These are phyloP conservation scores for Chamaenerion angustifolium DNA, from an alignment of 345 rosid genomes.

Conservation along the genomic window DNA sequence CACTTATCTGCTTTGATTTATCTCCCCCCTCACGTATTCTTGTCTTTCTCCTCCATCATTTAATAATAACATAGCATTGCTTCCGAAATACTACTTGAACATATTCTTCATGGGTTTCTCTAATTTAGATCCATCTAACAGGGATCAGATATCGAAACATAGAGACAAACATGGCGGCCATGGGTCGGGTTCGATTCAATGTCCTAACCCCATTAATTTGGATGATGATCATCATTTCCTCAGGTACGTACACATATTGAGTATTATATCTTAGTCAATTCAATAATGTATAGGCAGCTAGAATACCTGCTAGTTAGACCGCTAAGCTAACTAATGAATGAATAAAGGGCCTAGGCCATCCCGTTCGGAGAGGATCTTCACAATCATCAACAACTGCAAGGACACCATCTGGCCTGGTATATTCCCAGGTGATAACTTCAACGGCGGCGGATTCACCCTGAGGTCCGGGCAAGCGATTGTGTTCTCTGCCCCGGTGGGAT, in stretches of 20 bases:
- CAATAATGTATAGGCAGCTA: no score
- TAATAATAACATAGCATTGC: neutral
- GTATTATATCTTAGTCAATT: no score
- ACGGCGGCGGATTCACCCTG: conserved; percentile 47
- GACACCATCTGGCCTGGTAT: conserved; percentile 76
- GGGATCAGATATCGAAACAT: neutral
- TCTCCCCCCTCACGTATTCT: conserved; percentile 36
- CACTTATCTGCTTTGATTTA: conserved; percentile 3
- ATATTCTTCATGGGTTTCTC: no score
- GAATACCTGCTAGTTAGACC: no score
- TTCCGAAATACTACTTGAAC: no score
- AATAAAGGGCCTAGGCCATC: conserved; percentile 25
- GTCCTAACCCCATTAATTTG: neutral
- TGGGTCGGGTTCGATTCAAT: no score
- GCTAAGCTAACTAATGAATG: no score
- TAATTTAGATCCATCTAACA: neutral
- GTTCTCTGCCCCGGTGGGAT: conserved; percentile 45
- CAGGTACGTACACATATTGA: no score
- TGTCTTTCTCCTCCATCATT: conserved; percentile 13
- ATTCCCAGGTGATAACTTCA: conserved; percentile 36
- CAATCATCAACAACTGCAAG: conserved; percentile 51
- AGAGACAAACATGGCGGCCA: neutral
- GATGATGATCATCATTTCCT: no score
- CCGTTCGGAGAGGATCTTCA: conserved; percentile 42
- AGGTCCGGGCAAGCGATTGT: conserved; percentile 44